These are phyloP conservation scores for Fusarium sp. DNA, from an alignment of 2,329 filamentous ascomycete genomes.

Conservation along the genomic window DNA sequence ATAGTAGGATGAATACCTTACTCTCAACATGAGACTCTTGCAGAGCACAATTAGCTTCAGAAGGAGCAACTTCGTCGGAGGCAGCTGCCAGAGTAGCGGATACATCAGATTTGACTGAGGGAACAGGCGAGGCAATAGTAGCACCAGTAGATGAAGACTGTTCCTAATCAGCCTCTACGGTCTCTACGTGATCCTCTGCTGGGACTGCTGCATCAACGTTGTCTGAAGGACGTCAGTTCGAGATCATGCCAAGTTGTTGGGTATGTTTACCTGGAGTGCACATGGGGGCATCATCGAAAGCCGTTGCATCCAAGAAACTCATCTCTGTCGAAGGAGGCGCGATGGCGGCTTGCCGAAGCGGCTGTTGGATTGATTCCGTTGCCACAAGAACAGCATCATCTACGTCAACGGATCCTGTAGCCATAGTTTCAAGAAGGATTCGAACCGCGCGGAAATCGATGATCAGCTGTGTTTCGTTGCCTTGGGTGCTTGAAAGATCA, in stretches of 20 bases:
- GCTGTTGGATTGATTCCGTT: background rate
- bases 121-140: background rate
- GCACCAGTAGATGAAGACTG: background rate
- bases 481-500: background rate
- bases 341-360: background rate
- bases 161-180: background rate
- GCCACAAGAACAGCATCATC: background rate
- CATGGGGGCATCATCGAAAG: background rate
- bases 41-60: background rate
- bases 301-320: background rate
- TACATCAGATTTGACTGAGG: background rate
- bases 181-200: background rate
- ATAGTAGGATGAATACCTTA: background rate
- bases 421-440: background rate
- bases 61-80: background rate
- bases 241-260: no score
- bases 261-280: background rate
- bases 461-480: rapidly evolving
- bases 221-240: background rate
- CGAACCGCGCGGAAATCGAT: rapidly evolving
- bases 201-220: background rate
- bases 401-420: background rate
- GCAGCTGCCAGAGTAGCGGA: background rate
- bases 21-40: background rate
- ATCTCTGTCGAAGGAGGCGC: background rate